Evolutionary conservation across 257 asterid species (phyloP).

Genomic region (Paraleonurus japonicus): DNA sequence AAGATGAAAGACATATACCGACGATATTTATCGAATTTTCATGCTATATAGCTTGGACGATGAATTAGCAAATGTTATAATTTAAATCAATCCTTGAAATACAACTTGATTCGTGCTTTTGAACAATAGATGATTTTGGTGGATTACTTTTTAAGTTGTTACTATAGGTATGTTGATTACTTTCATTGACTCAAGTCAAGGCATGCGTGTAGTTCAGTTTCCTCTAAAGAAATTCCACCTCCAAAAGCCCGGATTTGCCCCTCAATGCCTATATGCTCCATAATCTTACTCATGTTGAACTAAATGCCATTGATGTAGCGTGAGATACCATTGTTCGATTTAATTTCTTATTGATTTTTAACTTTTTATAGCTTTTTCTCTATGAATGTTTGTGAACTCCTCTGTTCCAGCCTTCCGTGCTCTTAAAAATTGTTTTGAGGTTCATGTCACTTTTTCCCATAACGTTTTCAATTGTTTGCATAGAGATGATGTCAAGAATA

Average conservation of each 20-base stretch:
- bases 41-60: not conserved
- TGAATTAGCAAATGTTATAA: not conserved
- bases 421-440: not conserved
- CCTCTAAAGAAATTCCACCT: slow-evolving; percentile 85
- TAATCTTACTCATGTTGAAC: slow-evolving; percentile 94
- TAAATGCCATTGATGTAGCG: slow-evolving; percentile 94
- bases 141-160: not conserved
- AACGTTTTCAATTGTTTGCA: not conserved
- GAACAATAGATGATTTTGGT: not conserved
- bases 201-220: slow-evolving; percentile 44
- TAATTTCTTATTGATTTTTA: too few relatives aligned
- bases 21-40: too few relatives aligned
- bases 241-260: slow-evolving; percentile 68
- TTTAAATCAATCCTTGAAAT: not conserved
- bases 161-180: slow-evolving; percentile 15
- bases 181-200: slow-evolving; percentile 21
- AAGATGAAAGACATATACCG: too few relatives aligned
- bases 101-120: not conserved
- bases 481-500: not conserved
- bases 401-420: not conserved
- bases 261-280: slow-evolving; percentile 93
- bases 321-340: slow-evolving; percentile 99
- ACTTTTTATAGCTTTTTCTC: not conserved
- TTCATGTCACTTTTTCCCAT: not conserved
- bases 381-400: slow-evolving; percentile 18